Evolutionary conservation across 176 grass and related monocot genomes (phyloP).

Genomic region (Rhipidocladum racemiflorum): DNA sequence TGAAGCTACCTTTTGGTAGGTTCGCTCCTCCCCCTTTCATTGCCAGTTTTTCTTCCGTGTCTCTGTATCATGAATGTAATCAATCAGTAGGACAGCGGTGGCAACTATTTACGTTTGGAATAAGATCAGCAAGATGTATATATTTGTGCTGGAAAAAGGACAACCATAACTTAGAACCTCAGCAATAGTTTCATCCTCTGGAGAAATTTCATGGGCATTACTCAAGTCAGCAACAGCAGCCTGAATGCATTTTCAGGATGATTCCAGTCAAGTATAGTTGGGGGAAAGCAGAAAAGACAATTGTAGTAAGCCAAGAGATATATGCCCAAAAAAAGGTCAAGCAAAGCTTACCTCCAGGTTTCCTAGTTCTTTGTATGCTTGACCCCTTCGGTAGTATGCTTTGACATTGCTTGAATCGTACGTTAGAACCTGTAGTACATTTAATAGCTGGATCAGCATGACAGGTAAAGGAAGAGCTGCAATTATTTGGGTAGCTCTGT

Average conservation of each 20-base stretch:
- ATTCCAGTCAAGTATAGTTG: conserved; percentile 22
- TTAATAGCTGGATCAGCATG: conserved; percentile 15
- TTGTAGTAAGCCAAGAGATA: not conserved
- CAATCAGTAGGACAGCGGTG: conserved; percentile 10
- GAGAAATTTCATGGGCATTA: conserved; percentile 70
- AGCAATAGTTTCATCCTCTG: conserved; percentile 97
- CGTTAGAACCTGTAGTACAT: conserved; percentile 66
- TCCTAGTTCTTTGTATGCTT: conserved; percentile 81
- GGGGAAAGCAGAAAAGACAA: not conserved
- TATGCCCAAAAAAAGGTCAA: not conserved
- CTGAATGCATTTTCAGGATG: conserved; percentile 44
- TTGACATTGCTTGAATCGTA: conserved; percentile 82
- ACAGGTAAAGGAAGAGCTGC: not conserved
- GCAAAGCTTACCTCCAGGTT: conserved; percentile 58
- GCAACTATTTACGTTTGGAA: conserved; percentile 2
- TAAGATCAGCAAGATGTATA: conserved; percentile 7
- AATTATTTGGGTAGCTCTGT: not conserved
- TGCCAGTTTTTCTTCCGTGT: conserved; percentile 48
- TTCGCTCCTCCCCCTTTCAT: conserved; percentile 39
- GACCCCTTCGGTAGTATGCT: conserved; percentile 94
- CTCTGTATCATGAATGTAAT: conserved; percentile 35
- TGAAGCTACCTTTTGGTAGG: conserved; percentile 36
- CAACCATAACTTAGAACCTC: conserved; percentile 64
- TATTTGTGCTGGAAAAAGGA: not conserved
- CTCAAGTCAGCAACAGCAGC: conserved; percentile 81